These are phyloP conservation scores for Annulohypoxylon stygium DNA, from an alignment of 495 filamentous ascomycete genomes.

Conservation along the genomic window DNA sequence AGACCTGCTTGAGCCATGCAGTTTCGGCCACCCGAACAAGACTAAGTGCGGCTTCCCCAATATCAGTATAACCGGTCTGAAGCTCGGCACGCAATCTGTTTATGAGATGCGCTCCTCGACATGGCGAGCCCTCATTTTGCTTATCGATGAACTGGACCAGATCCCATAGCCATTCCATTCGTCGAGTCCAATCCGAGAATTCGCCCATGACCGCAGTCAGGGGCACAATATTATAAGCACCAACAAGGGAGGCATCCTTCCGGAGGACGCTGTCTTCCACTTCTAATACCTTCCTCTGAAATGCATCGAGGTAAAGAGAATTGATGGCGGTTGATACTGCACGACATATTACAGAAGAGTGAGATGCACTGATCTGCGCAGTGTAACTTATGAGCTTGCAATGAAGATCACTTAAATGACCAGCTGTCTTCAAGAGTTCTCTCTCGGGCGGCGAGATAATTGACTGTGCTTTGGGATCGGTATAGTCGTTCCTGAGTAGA, in stretches of 20 bases:
- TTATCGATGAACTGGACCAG: conserved; percentile 72
- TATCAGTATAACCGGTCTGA: conserved; percentile 89
- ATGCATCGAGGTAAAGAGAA: conserved; percentile 78
- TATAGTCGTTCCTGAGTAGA: conserved; percentile 71
- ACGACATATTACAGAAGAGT: conserved; percentile 84
- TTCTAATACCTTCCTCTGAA: conserved; percentile 84
- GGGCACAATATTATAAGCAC: conserved; percentile 92
- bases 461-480: conserved; percentile 53
- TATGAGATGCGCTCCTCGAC: conserved; percentile 72
- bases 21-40: conserved; percentile 83
- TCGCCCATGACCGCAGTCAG: conserved; percentile 84
- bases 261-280: conserved; percentile 83
- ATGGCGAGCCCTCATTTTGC: conserved; percentile 56
- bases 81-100: conserved; percentile 77
- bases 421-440: conserved; percentile 81
- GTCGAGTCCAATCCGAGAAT: conserved; percentile 85
- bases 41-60: conserved; percentile 78
- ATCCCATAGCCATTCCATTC: conserved; percentile 89
- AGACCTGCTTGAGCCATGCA: conserved; percentile 90
- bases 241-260: conserved; percentile 78
- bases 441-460: conserved; percentile 80
- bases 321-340: conserved; percentile 86
- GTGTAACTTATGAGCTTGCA: conserved; percentile 73
- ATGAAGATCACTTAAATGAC: conserved; percentile 81
- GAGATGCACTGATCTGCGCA: conserved; percentile 72